A percentile compares a stretch with the other conserved stretches of the same genome.
These are phyloP conservation scores for Nepenthes alata DNA, from an alignment of 179 eudicot genomes.

Conservation along the genomic window DNA sequence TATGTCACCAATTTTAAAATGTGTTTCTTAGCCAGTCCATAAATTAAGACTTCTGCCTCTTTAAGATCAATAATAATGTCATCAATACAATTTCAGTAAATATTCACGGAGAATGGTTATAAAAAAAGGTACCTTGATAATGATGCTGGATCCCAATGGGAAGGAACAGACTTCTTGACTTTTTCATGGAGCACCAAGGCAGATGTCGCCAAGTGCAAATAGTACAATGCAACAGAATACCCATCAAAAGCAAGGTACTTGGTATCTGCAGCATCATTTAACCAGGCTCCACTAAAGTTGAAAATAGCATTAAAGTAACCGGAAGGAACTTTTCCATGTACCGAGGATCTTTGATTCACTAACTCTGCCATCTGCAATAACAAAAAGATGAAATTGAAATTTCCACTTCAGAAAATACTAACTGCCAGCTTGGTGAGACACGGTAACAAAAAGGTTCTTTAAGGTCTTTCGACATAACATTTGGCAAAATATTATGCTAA, in stretches of 20 bases:
- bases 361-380: conserved; percentile 83
- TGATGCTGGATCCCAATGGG: conserved; percentile 55
- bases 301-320: conserved; percentile 83
- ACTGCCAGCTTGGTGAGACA: no score
- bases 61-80: no score
- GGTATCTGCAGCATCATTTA: conserved; percentile 65
- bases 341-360: conserved; percentile 73
- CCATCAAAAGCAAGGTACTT: conserved; percentile 93
- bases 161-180: conserved; percentile 85
- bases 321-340: conserved; percentile 90
- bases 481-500: no score
- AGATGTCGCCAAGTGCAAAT: conserved; percentile 68
- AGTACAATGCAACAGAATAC: conserved; percentile 73
- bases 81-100: no score
- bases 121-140: no score
- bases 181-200: conserved; percentile 63
- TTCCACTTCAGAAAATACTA: no score
- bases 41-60: no score
- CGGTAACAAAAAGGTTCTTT: no score
- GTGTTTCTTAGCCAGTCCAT: no score
- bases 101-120: no score
- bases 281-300: conserved; percentile 78
- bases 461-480: no score
- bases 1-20: no score
- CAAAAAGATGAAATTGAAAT: conserved; percentile 4